A percentile compares a stretch with the other conserved stretches of the same genome.
phyloP scores from a whole-genome alignment of 352 stramenopile species.

The Saprolegnia parasitica region DNA sequence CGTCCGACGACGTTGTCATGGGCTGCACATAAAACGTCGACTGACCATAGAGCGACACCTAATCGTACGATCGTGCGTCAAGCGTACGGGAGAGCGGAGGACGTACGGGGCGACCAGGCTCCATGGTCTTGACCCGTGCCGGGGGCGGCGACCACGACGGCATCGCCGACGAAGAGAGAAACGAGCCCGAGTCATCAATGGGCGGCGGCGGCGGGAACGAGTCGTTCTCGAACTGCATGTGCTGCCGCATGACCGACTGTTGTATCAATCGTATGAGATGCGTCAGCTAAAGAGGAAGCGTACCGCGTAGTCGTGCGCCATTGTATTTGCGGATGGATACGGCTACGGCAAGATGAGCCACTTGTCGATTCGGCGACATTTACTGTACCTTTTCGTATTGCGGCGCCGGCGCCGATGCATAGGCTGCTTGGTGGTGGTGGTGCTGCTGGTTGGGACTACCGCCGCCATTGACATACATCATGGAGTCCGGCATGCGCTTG shows the following conservation, averaged over 20 bases:
- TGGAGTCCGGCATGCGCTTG: background rate
- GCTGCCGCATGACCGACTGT: slow-evolving; percentile 31
- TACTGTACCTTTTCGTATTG: background rate
- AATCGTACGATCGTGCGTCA: background rate
- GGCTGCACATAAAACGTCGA: slow-evolving; percentile 62
- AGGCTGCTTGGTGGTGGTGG: background rate
- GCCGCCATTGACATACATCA: background rate
- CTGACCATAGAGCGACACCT: slow-evolving; percentile 19
- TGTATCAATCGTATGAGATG: background rate
- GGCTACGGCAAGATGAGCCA: background rate
- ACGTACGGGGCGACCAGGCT: slow-evolving; percentile 33
- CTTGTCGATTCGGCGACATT: background rate
- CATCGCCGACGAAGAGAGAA: slow-evolving; percentile 51
- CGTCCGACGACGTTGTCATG: slow-evolving; percentile 44
- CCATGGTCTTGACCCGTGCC: slow-evolving; percentile 61
- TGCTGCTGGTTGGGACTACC: background rate
- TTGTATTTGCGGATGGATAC: background rate
- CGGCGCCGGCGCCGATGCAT: background rate
- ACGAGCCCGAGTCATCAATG: slow-evolving; percentile 56
- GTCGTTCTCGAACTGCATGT: slow-evolving; percentile 57
- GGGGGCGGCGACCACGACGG: slow-evolving; percentile 80
- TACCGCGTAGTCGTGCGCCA: too few relatives aligned
- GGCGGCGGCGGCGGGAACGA: slow-evolving; percentile 69
- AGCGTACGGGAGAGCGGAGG: background rate
- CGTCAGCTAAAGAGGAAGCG: too few relatives aligned